phyloP scores from a whole-genome alignment of 768 basidiomycete species.

The Auricularia auricula-judae region DNA sequence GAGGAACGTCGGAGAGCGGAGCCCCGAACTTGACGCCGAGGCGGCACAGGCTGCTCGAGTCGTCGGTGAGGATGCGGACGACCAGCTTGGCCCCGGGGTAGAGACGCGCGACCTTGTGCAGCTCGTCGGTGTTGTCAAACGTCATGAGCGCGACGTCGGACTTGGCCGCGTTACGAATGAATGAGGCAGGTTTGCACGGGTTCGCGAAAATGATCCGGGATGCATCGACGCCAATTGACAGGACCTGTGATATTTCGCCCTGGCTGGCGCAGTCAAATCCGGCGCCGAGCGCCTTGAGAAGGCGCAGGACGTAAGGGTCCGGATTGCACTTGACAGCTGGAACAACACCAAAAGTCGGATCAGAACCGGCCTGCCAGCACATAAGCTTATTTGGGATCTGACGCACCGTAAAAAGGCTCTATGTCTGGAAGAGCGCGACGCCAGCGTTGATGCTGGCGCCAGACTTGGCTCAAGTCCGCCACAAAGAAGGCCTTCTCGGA shows the following conservation, averaged over 20 bases:
- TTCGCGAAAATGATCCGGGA: constrained; percentile 93
- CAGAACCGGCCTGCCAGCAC: constrained; percentile 15
- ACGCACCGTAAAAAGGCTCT: constrained; percentile 87
- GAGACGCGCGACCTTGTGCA: constrained; percentile 78
- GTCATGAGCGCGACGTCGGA: constrained; percentile 87
- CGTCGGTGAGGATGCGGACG: constrained; percentile 94
- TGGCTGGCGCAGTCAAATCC: constrained; percentile 98
- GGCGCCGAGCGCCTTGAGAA: constrained; percentile 80
- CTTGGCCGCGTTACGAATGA: constrained; percentile 75
- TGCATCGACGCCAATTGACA: constrained; percentile 62
- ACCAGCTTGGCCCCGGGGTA: constrained; percentile 80
- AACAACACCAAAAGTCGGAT: neutral
- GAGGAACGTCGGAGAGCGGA: constrained; percentile 66
- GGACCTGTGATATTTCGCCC: constrained; percentile 77
- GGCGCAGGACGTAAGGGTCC: constrained; percentile 84
- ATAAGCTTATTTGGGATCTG: constrained; percentile 9
- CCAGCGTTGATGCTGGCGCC: constrained; percentile 80
- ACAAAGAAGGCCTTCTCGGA: constrained; percentile 96
- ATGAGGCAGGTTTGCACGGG: constrained; percentile 94
- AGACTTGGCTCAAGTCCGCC: constrained; percentile 83
- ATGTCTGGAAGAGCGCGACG: constrained; percentile 62
- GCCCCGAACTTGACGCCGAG: constrained; percentile 97
- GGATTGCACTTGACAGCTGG: constrained; percentile 97
- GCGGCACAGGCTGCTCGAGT: constrained; percentile 86
- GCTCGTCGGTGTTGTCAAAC: constrained; percentile 94